These are phyloP conservation scores for Calonectria pseudoturangicola DNA, from an alignment of 2,329 filamentous ascomycete genomes.

Conservation along the genomic window DNA sequence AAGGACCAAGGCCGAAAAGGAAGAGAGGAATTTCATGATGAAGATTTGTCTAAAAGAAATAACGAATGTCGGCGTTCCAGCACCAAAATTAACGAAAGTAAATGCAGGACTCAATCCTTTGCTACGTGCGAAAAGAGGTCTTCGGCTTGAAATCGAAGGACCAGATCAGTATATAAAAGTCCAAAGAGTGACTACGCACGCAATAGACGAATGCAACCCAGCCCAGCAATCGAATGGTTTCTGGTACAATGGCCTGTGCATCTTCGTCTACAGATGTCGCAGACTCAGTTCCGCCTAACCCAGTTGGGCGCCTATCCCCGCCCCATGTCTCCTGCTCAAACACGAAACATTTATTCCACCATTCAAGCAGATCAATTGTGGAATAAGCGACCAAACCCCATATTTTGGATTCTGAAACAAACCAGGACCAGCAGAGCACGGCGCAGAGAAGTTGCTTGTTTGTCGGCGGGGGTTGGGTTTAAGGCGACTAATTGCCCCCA, in stretches of 20 bases:
- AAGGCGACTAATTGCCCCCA: background rate
- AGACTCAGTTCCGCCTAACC: conserved; percentile 42
- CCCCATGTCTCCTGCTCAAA: conserved; percentile 10
- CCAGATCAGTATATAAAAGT: background rate
- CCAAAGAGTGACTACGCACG: background rate
- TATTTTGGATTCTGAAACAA: conserved; percentile 11
- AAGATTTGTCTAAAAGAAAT: background rate
- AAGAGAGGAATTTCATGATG: conserved; percentile 50
- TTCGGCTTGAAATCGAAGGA: too few relatives aligned
- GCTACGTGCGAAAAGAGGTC: background rate
- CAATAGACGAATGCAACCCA: conserved; percentile 31
- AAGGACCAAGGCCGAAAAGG: conserved; percentile 45
- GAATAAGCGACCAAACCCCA: conserved; percentile 10
- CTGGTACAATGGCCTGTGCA: conserved; percentile 9
- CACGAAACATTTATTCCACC: conserved; percentile 40
- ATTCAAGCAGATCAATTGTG: conserved; percentile 19
- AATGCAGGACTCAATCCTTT: conserved; percentile 2
- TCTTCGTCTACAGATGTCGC: conserved; percentile 27
- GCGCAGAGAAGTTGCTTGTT: background rate
- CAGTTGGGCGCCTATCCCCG: conserved; percentile 35
- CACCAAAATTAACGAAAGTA: conserved; percentile 17
- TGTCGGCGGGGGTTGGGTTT: background rate
- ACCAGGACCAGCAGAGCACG: conserved; percentile 8
- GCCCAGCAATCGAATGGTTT: conserved; percentile 13
- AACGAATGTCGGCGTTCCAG: background rate